phyloP scores from a whole-genome alignment of 1,284 basidiomycete genomes.

The Phenoliferia sp. region DNA sequence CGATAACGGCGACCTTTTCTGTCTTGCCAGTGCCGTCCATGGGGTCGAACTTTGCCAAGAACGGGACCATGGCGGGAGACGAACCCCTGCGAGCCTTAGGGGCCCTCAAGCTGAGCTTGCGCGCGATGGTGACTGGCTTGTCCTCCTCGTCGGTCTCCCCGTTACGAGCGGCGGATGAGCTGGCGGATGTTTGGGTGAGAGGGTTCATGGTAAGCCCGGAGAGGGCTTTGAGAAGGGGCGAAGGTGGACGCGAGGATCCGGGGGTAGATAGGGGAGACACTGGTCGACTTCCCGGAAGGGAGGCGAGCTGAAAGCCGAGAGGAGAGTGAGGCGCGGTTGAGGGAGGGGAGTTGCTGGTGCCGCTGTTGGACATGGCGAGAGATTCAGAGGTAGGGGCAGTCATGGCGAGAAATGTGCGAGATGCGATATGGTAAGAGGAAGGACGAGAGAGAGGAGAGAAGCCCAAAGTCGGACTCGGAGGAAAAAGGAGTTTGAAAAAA shows the following conservation, averaged over 20 bases:
- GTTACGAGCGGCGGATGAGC: neutral
- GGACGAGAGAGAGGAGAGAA: too few relatives aligned
- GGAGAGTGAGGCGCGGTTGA: conserved; percentile 10
- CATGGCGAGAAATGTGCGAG: neutral
- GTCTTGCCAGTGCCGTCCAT: conserved; percentile 17
- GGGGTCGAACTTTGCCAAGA: conserved; percentile 31
- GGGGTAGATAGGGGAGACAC: conserved; percentile 25
- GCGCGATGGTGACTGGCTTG: conserved; percentile 13
- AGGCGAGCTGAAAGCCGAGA: conserved; percentile 19
- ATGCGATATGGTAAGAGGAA: neutral
- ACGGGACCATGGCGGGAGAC: conserved; percentile 20
- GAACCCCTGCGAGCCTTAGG: conserved; percentile 18
- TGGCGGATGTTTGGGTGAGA: neutral
- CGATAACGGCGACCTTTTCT: conserved; percentile 30
- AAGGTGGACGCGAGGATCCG: conserved; percentile 29
- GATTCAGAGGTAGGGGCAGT: neutral
- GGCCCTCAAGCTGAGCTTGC: conserved; percentile 22
- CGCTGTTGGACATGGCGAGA: neutral
- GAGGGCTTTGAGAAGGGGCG: conserved; percentile 26
- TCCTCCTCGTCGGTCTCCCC: conserved; percentile 2
- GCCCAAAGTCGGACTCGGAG: too few relatives aligned
- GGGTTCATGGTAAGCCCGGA: conserved; percentile 22
- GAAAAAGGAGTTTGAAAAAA: too few relatives aligned
- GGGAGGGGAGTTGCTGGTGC: neutral
- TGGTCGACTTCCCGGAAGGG: conserved; percentile 26